A percentile compares a stretch with the other conserved stretches of the same genome.
phyloP scores from a whole-genome alignment of 306 rosid species.

The Lupinus albus region DNA sequence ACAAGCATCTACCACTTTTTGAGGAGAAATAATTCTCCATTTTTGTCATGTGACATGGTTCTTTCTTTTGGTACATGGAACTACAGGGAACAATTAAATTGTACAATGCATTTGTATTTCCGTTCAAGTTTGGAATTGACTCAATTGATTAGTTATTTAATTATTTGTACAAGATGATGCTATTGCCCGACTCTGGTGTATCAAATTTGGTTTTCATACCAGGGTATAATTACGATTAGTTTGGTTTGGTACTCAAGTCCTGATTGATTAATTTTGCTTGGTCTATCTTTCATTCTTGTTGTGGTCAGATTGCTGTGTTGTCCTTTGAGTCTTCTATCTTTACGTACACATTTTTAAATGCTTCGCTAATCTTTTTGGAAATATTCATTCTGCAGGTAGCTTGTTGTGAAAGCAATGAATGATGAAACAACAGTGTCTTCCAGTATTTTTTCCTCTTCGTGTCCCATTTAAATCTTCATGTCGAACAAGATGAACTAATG shows the following conservation, averaged over 20 bases:
- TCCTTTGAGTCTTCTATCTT: slow-evolving; percentile 4
- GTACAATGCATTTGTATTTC: neutral
- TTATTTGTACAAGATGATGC: neutral
- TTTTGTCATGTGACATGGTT: neutral
- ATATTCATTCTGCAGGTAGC: slow-evolving; percentile 48
- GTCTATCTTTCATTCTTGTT: neutral
- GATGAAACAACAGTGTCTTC: slow-evolving; percentile 6
- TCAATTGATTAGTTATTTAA: neutral
- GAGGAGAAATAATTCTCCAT: neutral
- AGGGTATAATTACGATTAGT: neutral
- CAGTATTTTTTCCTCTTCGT: slow-evolving; percentile 24
- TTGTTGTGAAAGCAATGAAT: slow-evolving; percentile 46
- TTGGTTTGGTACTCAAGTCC: slow-evolving; percentile 11
- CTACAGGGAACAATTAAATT: neutral
- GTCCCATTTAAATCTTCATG: slow-evolving; percentile 35
- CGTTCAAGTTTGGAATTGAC: neutral
- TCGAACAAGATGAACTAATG: slow-evolving; percentile 39
- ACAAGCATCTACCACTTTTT: slow-evolving; percentile 1
- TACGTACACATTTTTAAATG: neutral
- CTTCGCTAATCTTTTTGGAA: slow-evolving; percentile 28
- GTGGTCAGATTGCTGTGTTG: slow-evolving; percentile 1
- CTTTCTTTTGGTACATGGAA: neutral
- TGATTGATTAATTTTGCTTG: neutral
- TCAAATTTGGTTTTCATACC: neutral
- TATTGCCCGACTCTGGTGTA: neutral